Percentiles rank a stretch among this genome's conserved stretches.
Evolutionary conservation across 805 yeast genomes (phyloP).

Genomic region (Torulaspora indica): DNA sequence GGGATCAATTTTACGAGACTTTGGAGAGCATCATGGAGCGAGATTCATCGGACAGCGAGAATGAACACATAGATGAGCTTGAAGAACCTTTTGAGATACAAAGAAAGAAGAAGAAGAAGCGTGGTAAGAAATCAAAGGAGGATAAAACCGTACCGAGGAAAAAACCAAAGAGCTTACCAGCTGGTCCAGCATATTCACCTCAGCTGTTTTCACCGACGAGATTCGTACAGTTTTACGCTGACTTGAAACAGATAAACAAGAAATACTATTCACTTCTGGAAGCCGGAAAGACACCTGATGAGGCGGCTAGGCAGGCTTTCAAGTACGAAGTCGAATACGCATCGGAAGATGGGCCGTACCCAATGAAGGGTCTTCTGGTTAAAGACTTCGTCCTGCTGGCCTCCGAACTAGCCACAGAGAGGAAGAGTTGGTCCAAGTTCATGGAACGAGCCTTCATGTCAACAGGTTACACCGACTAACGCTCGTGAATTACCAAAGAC

Average conservation of each 20-base stretch:
- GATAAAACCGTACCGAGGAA: slow-evolving; percentile 61
- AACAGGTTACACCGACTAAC: slow-evolving; percentile 51
- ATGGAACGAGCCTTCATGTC: slow-evolving; percentile 57
- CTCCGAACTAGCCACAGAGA: slow-evolving; percentile 46
- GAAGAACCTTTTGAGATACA: slow-evolving; percentile 10
- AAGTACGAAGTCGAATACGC: slow-evolving; percentile 62
- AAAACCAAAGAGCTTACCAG: slow-evolving; percentile 49
- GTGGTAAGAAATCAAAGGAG: slow-evolving; percentile 23
- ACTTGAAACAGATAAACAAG: slow-evolving; percentile 47
- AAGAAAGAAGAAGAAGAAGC: slow-evolving; percentile 25
- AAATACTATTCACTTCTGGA: slow-evolving; percentile 43
- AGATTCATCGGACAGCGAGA: slow-evolving; percentile 13
- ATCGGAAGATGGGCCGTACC: slow-evolving; percentile 57
- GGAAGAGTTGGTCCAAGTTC: slow-evolving; percentile 53
- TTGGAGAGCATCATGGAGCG: slow-evolving; percentile 39
- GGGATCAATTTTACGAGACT: slow-evolving; percentile 55
- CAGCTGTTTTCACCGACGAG: slow-evolving; percentile 70
- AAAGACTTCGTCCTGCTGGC: slow-evolving; percentile 59
- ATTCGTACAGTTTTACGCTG: slow-evolving; percentile 71
- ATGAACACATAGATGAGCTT: slow-evolving; percentile 18
- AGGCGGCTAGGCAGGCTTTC: slow-evolving; percentile 44
- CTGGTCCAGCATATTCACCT: slow-evolving; percentile 74
- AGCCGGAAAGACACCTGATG: slow-evolving; percentile 57
- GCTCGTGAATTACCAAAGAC: too few species aligned
- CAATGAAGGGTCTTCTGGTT: slow-evolving; percentile 52